phyloP scores from a whole-genome alignment of 192 early-diverging fungal species.

The Rhizophagus clarus region DNA sequence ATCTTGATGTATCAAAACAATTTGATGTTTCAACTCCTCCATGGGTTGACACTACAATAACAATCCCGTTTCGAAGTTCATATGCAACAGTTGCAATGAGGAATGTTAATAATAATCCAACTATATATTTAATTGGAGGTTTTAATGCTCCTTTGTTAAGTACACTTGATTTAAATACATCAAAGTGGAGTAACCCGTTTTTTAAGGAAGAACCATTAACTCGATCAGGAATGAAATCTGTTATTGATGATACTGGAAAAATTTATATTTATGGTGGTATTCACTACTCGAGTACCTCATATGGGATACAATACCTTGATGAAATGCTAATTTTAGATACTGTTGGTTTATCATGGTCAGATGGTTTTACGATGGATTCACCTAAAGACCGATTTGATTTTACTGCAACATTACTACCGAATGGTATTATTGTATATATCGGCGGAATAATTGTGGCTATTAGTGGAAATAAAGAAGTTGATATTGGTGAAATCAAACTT shows the following conservation, averaged over 20 bases:
- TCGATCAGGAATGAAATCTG: not conserved
- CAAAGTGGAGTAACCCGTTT: not conserved
- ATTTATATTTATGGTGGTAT: constrained; percentile 2
- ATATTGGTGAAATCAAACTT: too few species aligned
- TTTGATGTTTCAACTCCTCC: too few species aligned
- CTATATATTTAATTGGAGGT: not conserved
- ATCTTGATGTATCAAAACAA: too few species aligned
- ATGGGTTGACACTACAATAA: too few species aligned
- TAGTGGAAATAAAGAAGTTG: too few species aligned
- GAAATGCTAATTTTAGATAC: not conserved
- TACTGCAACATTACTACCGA: too few species aligned
- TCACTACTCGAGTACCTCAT: not conserved
- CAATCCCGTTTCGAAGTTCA: too few species aligned
- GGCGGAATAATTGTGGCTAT: too few species aligned
- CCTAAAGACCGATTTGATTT: too few species aligned
- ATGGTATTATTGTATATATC: too few species aligned
- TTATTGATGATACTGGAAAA: not conserved
- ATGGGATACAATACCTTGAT: not conserved
- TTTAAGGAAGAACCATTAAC: not conserved
- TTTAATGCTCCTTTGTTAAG: not conserved
- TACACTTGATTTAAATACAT: not conserved
- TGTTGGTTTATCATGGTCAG: not conserved
- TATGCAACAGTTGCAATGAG: too few species aligned
- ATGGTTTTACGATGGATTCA: too few species aligned
- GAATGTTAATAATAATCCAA: not conserved